Conservation (phyloP, 2,329 filamentous ascomycete genomes). For the Leptographium procerum region DNA sequence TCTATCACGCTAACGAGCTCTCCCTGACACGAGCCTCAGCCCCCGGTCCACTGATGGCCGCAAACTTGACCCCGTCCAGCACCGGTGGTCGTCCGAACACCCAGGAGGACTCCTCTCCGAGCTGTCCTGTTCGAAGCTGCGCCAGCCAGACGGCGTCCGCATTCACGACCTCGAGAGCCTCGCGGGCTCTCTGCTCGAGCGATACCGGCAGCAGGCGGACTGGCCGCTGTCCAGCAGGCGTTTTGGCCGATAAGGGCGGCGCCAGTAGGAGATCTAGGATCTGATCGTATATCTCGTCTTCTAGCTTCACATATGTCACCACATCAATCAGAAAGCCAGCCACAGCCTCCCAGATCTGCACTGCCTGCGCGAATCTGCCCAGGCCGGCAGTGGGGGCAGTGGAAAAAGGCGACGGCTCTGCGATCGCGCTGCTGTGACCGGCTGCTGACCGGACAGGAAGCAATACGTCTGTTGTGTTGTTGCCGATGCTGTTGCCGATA, state of each 20-base stretch:
- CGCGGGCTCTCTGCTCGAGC: conserved; percentile 34
- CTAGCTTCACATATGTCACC: conserved; percentile 51
- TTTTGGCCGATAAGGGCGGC: background rate
- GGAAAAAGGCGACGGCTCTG: background rate
- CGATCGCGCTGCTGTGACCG: background rate
- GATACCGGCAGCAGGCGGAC: conserved; percentile 20
- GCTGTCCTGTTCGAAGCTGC: conserved; percentile 25
- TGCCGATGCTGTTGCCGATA: background rate
- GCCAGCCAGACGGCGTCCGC: conserved; percentile 67
- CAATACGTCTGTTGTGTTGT: background rate
- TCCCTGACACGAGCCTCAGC: background rate
- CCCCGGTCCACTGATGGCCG: background rate
- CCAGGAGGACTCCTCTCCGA: conserved; percentile 22
- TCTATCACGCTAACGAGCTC: background rate
- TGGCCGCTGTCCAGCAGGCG: conserved; percentile 6
- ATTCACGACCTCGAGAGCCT: conserved; percentile 53
- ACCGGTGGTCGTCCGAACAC: conserved; percentile 8
- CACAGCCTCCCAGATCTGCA: conserved; percentile 53
- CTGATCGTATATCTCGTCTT: conserved; percentile 61
- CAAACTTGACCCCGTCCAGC: conserved; percentile 10
- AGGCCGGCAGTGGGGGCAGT: conserved; percentile 23
- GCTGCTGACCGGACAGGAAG: background rate
- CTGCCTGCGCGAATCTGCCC: conserved; percentile 48
- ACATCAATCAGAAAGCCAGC: conserved; percentile 47
- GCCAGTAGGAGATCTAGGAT: conserved; percentile 50